Percentiles rank a stretch among this genome's conserved stretches.
These are phyloP conservation scores for Exophiala mesophila DNA, from an alignment of 2,329 filamentous ascomycete species.

Conservation along the genomic window DNA sequence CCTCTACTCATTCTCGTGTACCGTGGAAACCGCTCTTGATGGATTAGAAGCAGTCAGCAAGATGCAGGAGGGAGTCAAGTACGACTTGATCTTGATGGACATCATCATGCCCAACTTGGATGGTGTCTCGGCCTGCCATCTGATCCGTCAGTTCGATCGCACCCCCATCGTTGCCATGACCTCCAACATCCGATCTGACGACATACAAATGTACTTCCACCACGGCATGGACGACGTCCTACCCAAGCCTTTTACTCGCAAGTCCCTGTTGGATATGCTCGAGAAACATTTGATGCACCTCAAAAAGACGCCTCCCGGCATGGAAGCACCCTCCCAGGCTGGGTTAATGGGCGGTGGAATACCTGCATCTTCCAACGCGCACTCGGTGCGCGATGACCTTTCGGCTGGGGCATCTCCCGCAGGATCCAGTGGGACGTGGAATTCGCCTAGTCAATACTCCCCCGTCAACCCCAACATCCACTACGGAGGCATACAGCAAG, in stretches of 20 bases:
- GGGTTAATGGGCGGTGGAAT: constrained; percentile 37
- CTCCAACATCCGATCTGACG: constrained; percentile 92
- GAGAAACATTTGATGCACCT: constrained; percentile 84
- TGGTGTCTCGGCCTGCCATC: constrained; percentile 87
- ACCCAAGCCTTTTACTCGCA: constrained; percentile 91
- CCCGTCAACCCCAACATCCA: constrained; percentile 47
- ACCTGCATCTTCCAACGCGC: constrained; percentile 47
- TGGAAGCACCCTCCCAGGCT: constrained; percentile 44
- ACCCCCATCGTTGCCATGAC: constrained; percentile 97
- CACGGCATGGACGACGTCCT: constrained; percentile 98
- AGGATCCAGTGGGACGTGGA: constrained; percentile 56
- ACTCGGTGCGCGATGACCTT: constrained; percentile 58
- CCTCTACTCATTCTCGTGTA: constrained; percentile 59
- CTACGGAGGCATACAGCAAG: constrained; percentile 11
- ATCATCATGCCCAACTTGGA: constrained; percentile 98
- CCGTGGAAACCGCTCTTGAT: constrained; percentile 66
- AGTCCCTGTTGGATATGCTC: constrained; percentile 76
- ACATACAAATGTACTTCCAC: constrained; percentile 95
- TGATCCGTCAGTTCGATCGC: constrained; percentile 81
- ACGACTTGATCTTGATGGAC: constrained; percentile 75
- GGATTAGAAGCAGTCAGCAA: constrained; percentile 89
- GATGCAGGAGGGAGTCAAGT: constrained; percentile 62
- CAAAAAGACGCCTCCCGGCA: constrained; percentile 60
- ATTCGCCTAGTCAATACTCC: constrained; percentile 56
- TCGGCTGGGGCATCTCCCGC: constrained; percentile 59